Evolutionary conservation across 2,329 filamentous ascomycete species (phyloP).

Genomic region (Diaporthe amygdali): DNA sequence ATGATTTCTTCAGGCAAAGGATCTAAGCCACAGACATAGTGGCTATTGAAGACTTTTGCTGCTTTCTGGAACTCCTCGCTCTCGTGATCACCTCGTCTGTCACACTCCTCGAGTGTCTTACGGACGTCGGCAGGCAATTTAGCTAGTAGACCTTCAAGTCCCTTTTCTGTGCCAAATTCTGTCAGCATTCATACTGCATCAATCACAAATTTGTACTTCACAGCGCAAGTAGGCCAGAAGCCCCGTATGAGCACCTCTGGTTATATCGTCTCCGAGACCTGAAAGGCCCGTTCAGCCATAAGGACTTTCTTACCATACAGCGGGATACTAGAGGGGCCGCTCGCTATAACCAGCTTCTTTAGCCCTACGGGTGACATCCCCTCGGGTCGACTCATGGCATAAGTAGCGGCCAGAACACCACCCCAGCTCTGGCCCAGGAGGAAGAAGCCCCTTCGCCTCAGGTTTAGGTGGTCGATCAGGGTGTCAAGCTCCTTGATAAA

Average conservation of each 20-base stretch:
- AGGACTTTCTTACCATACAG: slow-evolving; percentile 15
- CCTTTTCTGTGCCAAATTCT: slow-evolving; percentile 19
- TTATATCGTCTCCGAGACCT: no score
- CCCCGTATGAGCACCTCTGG: no score
- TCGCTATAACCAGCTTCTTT: slow-evolving; percentile 28
- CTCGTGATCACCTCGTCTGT: slow-evolving; percentile 28
- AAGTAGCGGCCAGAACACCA: slow-evolving; percentile 13
- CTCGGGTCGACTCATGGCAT: slow-evolving; percentile 26
- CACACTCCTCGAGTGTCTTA: slow-evolving; percentile 27
- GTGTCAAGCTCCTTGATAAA: slow-evolving; percentile 32
- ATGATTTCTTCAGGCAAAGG: slow-evolving; percentile 29
- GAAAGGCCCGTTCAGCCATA: no score
- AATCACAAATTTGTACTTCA: no score
- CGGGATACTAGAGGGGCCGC: slow-evolving; percentile 32
- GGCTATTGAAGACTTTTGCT: slow-evolving; percentile 24
- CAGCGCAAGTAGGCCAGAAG: no score
- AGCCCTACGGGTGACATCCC: slow-evolving; percentile 26
- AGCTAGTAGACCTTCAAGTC: slow-evolving; percentile 24
- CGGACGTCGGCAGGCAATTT: slow-evolving; percentile 29
- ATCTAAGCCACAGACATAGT: slow-evolving; percentile 30
- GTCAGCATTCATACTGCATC: not conserved
- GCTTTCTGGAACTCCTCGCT: slow-evolving; percentile 29
- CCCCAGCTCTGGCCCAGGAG: slow-evolving; percentile 22
- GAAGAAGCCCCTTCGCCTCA: slow-evolving; percentile 28
- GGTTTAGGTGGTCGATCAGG: slow-evolving; percentile 27